Evolutionary conservation across 441 rosid species (phyloP).

Genomic region (Kokia cookei): DNA sequence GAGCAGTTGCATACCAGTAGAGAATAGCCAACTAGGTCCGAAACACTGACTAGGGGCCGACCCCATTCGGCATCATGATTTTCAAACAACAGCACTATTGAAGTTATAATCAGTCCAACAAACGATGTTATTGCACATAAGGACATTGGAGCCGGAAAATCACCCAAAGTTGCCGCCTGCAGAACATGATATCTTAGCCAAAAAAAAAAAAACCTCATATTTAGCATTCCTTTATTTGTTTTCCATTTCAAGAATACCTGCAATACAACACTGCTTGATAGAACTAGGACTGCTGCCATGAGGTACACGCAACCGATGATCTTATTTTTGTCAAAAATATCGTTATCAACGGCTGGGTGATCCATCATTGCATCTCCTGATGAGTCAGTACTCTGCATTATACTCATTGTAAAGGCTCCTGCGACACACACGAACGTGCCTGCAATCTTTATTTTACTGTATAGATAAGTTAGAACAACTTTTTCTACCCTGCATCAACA

Average conservation of each 20-base stretch:
- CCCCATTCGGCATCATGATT: slow-evolving; percentile 23
- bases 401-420: slow-evolving; percentile 72
- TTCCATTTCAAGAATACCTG: slow-evolving; percentile 33
- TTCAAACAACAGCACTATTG: slow-evolving; percentile 35
- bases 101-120: slow-evolving; percentile 60
- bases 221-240: neutral
- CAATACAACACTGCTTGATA: slow-evolving; percentile 58
- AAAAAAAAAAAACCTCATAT: neutral
- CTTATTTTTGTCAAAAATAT: slow-evolving; percentile 42
- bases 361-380: slow-evolving; percentile 1
- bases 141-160: slow-evolving; percentile 87
- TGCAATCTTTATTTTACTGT: slow-evolving; percentile 68
- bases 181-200: neutral
- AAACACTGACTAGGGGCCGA: slow-evolving; percentile 33
- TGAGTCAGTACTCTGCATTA: slow-evolving; percentile 52
- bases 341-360: neutral
- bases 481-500: slow-evolving; percentile 54
- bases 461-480: slow-evolving; percentile 48
- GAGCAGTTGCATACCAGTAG: slow-evolving; percentile 40
- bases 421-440: slow-evolving; percentile 70
- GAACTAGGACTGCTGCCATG: slow-evolving; percentile 44
- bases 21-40: slow-evolving; percentile 40
- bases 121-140: slow-evolving; percentile 71
- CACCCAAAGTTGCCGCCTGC: slow-evolving; percentile 63
- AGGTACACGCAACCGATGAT: slow-evolving; percentile 70